Conservation (phyloP, 345 rosid species). For the Diplotaxis tenuifolia region DNA sequence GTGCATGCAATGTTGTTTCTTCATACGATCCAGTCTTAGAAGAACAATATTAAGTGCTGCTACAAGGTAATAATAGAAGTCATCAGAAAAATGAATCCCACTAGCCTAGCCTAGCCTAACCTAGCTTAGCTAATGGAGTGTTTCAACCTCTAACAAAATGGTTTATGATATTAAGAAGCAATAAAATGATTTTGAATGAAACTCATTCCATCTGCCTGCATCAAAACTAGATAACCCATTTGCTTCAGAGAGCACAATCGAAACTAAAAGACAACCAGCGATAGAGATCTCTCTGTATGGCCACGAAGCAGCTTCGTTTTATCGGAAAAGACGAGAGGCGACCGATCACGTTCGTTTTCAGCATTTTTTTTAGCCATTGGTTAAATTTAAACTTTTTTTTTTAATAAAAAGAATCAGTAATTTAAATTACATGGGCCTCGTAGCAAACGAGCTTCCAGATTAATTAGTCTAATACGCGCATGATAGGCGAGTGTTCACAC, state of each 20-base stretch:
- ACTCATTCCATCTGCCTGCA: neutral
- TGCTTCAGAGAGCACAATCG: neutral
- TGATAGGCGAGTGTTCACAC: neutral
- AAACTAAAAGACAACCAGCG: neutral
- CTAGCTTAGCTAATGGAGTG: neutral
- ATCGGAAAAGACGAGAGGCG: neutral
- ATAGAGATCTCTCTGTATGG: neutral
- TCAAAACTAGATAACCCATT: neutral
- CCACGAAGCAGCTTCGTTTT: neutral
- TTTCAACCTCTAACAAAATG: neutral
- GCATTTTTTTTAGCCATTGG: neutral
- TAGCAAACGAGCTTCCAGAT: neutral
- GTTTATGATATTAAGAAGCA: neutral
- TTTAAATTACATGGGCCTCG: slow-evolving; percentile 17
- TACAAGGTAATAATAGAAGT: neutral
- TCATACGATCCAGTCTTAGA: neutral
- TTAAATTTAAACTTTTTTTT: no score
- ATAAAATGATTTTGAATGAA: neutral
- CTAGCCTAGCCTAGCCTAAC: neutral
- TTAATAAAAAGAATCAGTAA: no score
- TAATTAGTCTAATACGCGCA: slow-evolving; percentile 4
- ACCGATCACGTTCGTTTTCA: neutral
- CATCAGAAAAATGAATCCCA: neutral
- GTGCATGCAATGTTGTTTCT: neutral
- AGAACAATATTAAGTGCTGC: neutral